These are phyloP conservation scores for Colletotrichum incanum DNA, from an alignment of 2,329 filamentous ascomycete genomes.

Conservation along the genomic window DNA sequence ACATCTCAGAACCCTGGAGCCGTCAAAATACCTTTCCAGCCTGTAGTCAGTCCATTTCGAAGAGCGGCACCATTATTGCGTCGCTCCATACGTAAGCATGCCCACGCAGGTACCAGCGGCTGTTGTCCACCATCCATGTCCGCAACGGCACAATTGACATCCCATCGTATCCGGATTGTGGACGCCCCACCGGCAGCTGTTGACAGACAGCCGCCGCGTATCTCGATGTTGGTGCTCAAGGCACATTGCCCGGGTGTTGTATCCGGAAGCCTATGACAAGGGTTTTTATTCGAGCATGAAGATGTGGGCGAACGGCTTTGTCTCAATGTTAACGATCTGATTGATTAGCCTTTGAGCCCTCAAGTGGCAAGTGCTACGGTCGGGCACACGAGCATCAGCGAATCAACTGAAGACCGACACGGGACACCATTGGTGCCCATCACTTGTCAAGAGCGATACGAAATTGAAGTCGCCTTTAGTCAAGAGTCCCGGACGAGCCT, in stretches of 20 bases:
- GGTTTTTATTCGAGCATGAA: neutral
- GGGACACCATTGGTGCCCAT: neutral
- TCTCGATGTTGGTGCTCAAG: constrained; percentile 9
- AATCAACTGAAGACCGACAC: neutral
- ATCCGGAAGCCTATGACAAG: constrained; percentile 2
- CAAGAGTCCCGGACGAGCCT: neutral
- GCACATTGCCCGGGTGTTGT: constrained; percentile 7
- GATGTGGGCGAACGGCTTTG: neutral
- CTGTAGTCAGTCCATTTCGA: constrained; percentile 5
- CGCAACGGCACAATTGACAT: constrained; percentile 4
- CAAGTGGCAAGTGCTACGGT: neutral
- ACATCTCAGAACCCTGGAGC: neutral
- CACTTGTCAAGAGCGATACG: neutral
- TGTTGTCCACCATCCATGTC: constrained; percentile 11
- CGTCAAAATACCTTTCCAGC: neutral
- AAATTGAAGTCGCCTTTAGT: neutral
- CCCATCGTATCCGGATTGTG: neutral
- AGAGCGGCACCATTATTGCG: neutral
- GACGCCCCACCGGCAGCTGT: constrained; percentile 9
- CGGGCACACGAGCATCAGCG: no score
- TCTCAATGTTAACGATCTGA: constrained; percentile 1
- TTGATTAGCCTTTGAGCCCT: neutral
- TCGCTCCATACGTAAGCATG: constrained; percentile 1
- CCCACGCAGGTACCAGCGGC: constrained; percentile 22
- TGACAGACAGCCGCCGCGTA: constrained; percentile 12